phyloP scores from a whole-genome alignment of 208 protist species.

The Leishmania guyanensis region DNA sequence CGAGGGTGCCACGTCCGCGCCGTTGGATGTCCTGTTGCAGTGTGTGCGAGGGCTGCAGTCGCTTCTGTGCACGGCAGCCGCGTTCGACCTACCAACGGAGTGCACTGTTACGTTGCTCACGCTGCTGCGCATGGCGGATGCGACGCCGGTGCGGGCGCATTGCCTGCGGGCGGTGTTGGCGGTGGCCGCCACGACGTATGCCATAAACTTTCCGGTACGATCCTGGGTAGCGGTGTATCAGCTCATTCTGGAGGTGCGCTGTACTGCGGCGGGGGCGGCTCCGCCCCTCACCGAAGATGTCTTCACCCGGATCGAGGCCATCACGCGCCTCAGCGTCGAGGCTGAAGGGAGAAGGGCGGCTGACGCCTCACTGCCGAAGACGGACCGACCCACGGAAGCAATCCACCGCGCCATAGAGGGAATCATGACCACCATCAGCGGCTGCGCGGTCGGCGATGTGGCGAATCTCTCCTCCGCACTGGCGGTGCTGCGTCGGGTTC shows the following conservation, averaged over 20 bases:
- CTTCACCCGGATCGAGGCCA: constrained; percentile 70
- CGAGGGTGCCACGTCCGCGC: constrained; percentile 41
- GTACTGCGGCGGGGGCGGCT: constrained; percentile 30
- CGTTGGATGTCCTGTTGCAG: constrained; percentile 53
- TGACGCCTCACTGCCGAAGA: background rate
- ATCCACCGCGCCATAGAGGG: constrained; percentile 59
- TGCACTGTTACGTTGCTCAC: constrained; percentile 71
- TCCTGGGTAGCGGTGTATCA: constrained; percentile 74
- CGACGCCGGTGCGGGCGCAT: constrained; percentile 43
- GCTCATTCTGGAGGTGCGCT: constrained; percentile 54
- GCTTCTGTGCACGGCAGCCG: constrained; percentile 67
- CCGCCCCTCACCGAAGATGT: constrained; percentile 60
- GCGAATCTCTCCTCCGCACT: constrained; percentile 51
- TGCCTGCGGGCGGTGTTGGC: constrained; percentile 64
- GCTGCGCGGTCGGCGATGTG: constrained; percentile 41
- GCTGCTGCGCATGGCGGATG: constrained; percentile 65
- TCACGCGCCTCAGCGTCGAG: constrained; percentile 60
- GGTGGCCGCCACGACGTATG: constrained; percentile 64
- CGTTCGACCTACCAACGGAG: constrained; percentile 82
- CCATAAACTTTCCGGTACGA: constrained; percentile 68
- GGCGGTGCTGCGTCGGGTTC: constrained; percentile 56
- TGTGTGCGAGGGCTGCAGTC: constrained; percentile 77
- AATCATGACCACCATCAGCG: constrained; percentile 45
- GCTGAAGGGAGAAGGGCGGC: constrained; percentile 10
- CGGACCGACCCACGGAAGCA: constrained; percentile 25